These are phyloP conservation scores for Xylogone sp. DNA, from an alignment of 2,329 filamentous ascomycete genomes.

Conservation along the genomic window DNA sequence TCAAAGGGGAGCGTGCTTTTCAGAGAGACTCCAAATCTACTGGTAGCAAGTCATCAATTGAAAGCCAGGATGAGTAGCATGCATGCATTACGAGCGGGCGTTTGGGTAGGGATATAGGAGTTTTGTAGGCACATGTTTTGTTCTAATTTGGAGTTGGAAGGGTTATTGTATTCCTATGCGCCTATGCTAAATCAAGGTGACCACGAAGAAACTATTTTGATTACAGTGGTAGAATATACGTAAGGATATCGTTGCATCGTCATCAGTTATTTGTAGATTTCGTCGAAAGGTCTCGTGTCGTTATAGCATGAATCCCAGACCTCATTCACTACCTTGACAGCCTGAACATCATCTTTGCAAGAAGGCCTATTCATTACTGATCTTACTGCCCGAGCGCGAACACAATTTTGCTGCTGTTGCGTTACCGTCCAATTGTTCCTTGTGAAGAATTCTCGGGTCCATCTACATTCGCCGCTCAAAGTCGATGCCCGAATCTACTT, in stretches of 20 bases:
- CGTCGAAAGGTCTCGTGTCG: slow-evolving; percentile 93
- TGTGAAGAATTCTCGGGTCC: slow-evolving; percentile 79
- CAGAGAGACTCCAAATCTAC: slow-evolving; percentile 29
- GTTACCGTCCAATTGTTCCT: slow-evolving; percentile 84
- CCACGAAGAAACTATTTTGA: slow-evolving; percentile 8
- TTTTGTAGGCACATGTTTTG: neutral
- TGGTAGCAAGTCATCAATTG: slow-evolving; percentile 22
- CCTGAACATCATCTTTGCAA: slow-evolving; percentile 83
- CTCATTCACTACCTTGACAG: slow-evolving; percentile 84
- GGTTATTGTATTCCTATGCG: slow-evolving; percentile 25
- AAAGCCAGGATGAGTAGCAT: slow-evolving; percentile 22
- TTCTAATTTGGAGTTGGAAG: slow-evolving; percentile 22
- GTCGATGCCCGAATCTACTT: slow-evolving; percentile 83
- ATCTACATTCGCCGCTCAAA: slow-evolving; percentile 90
- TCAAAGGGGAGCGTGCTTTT: slow-evolving; percentile 37
- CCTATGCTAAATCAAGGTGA: slow-evolving; percentile 26
- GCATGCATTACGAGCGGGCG: slow-evolving; percentile 13
- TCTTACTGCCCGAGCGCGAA: slow-evolving; percentile 73
- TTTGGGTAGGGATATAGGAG: neutral
- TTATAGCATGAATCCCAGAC: slow-evolving; percentile 98
- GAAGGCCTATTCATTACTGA: slow-evolving; percentile 75
- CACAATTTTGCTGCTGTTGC: slow-evolving; percentile 91
- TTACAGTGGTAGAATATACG: slow-evolving; percentile 6
- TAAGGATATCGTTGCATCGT: slow-evolving; percentile 16
- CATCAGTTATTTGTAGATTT: slow-evolving; percentile 74